phyloP scores from a whole-genome alignment of 2,329 filamentous ascomycete species.

The Gnomoniopsis smithogilvyi region DNA sequence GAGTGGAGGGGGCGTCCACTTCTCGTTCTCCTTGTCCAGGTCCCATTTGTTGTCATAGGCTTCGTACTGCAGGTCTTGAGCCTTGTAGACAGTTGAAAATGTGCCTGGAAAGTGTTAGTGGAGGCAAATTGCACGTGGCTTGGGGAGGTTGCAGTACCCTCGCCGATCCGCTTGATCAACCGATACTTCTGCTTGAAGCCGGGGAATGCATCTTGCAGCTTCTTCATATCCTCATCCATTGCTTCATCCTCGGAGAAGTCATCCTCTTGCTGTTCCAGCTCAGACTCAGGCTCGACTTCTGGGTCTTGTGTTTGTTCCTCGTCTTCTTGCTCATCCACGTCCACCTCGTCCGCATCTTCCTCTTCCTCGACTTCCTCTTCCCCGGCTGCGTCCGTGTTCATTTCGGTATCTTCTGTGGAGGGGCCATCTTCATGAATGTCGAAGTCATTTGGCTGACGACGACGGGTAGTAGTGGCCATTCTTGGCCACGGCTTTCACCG shows the following conservation, averaged over 20 bases:
- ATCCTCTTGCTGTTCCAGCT: slow-evolving; percentile 32
- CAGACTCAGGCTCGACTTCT: slow-evolving; percentile 44
- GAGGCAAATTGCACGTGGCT: not conserved
- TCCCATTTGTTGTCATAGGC: slow-evolving; percentile 87
- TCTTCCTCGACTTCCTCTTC: slow-evolving; percentile 29
- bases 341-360: slow-evolving; percentile 29
- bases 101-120: slow-evolving; percentile 63
- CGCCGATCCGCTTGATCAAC: slow-evolving; percentile 93
- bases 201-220: slow-evolving; percentile 76
- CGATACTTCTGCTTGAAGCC: slow-evolving; percentile 82
- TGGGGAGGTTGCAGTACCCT: slow-evolving; percentile 57
- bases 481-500: slow-evolving; percentile 3
- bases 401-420: slow-evolving; percentile 47
- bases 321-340: slow-evolving; percentile 30
- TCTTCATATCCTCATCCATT: slow-evolving; percentile 79
- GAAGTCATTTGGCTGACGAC: slow-evolving; percentile 36
- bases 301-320: slow-evolving; percentile 21
- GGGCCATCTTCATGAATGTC: slow-evolving; percentile 47
- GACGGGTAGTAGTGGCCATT: slow-evolving; percentile 24
- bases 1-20: slow-evolving; percentile 67
- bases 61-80: slow-evolving; percentile 86
- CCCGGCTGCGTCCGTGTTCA: slow-evolving; percentile 41
- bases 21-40: slow-evolving; percentile 60
- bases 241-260: slow-evolving; percentile 53
- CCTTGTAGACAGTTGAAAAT: slow-evolving; percentile 98